Percentiles rank a stretch among this genome's conserved stretches.
Conservation (phyloP, 1,284 basidiomycete genomes). For the Tetrapyrgos nigripes region DNA sequence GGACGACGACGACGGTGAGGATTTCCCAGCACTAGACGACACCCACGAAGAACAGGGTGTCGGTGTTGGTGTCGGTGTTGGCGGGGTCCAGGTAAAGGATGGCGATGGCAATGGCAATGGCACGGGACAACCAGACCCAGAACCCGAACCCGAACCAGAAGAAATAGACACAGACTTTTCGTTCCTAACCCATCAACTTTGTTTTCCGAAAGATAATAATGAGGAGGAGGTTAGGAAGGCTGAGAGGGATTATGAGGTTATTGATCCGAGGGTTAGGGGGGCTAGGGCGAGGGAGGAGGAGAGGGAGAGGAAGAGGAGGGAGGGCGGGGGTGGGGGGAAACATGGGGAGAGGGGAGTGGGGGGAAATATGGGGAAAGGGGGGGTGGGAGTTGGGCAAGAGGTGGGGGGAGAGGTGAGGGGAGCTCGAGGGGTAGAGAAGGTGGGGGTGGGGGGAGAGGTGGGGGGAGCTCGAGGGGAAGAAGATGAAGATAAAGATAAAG, state of each 20-base stretch:
- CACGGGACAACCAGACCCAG: too few relatives aligned
- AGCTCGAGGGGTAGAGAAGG: too few relatives aligned
- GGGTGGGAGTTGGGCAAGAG: too few relatives aligned
- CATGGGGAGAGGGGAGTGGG: slow-evolving; percentile 1
- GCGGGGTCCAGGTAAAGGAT: slow-evolving; percentile 34
- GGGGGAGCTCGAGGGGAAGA: too few relatives aligned
- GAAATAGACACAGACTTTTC: slow-evolving; percentile 86
- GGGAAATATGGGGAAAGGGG: neutral
- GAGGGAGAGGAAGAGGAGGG: slow-evolving; percentile 48
- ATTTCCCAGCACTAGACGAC: slow-evolving; percentile 14
- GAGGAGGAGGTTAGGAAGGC: slow-evolving; percentile 83
- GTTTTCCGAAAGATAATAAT: slow-evolving; percentile 80
- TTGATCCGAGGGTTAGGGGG: slow-evolving; percentile 75
- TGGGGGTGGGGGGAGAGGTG: too few relatives aligned
- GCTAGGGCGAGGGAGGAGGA: slow-evolving; percentile 79
- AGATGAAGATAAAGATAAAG: too few relatives aligned
- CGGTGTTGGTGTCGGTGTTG: slow-evolving; percentile 28
- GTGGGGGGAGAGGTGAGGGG: too few relatives aligned
- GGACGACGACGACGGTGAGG: slow-evolving; percentile 42
- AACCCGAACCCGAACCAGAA: too few relatives aligned
- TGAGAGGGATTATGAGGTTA: slow-evolving; percentile 90
- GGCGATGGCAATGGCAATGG: too few relatives aligned
- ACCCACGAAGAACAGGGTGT: slow-evolving; percentile 27
- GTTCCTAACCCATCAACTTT: slow-evolving; percentile 79
- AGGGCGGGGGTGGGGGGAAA: slow-evolving; percentile 9